phyloP scores from a whole-genome alignment of 1,284 basidiomycete species.

The Microbotryomycetes sp. region DNA sequence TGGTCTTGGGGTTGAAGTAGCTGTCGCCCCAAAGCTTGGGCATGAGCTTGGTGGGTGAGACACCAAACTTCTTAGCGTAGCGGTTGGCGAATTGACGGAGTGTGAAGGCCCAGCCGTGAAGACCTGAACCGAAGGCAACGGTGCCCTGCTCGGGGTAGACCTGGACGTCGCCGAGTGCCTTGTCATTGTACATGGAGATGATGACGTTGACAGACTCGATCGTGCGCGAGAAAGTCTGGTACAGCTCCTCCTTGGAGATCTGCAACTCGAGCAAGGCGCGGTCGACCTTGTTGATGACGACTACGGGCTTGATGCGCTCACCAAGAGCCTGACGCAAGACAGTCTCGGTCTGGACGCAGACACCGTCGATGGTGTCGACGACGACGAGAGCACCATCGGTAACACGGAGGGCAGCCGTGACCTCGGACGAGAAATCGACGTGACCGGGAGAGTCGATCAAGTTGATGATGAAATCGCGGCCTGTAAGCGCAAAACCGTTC shows the following conservation, averaged over 20 bases:
- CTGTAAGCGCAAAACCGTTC: slow-evolving; percentile 43
- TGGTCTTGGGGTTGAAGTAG: slow-evolving; percentile 96
- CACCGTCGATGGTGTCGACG: slow-evolving; percentile 99
- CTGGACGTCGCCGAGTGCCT: slow-evolving; percentile 92
- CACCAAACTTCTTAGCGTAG: slow-evolving; percentile 99
- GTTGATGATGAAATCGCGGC: slow-evolving; percentile 98
- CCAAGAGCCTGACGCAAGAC: slow-evolving; percentile 94
- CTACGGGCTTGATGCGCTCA: slow-evolving; percentile 99
- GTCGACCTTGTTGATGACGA: slow-evolving; percentile 99
- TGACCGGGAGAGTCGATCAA: slow-evolving; percentile 99
- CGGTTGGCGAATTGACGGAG: slow-evolving; percentile 93
- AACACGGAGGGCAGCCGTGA: slow-evolving; percentile 98
- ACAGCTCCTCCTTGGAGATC: slow-evolving; percentile 93
- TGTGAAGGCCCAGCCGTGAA: slow-evolving; percentile 99
- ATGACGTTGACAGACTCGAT: slow-evolving; percentile 97
- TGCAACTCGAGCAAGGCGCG: slow-evolving; percentile 98
- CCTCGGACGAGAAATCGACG: slow-evolving; percentile 99
- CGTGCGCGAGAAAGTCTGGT: slow-evolving; percentile 96
- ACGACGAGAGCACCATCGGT: slow-evolving; percentile 75
- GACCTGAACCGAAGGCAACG: slow-evolving; percentile 97
- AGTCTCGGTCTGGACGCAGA: slow-evolving; percentile 99
- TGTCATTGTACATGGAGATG: slow-evolving; percentile 95
- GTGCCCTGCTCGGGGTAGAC: slow-evolving; percentile 99
- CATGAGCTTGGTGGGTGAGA: slow-evolving; percentile 73
- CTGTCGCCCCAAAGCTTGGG: slow-evolving; percentile 98